Base-by-base conservation (phyloP, 495 filamentous ascomycete species). In the Lepraria neglecta region DNA sequence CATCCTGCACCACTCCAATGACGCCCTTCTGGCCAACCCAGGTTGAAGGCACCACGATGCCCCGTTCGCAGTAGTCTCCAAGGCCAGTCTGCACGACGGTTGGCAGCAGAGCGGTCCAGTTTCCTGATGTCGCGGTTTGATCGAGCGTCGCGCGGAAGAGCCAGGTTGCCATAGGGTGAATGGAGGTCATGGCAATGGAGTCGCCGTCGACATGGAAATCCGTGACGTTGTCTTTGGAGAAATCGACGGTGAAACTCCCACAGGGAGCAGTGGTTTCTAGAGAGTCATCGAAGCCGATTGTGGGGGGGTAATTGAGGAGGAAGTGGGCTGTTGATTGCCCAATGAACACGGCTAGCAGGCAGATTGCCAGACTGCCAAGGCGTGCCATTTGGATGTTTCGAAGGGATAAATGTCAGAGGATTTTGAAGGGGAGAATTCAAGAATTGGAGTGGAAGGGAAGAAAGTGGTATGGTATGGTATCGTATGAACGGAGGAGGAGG, bases 171-270 rank as follows among this genome's bases (percentile, higher is more conserved):
- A 77, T 69, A 0, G 78, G 68, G 61, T 83, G 80, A 9, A 71
- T 73, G 17, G 72, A 69, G 6, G 66, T 68, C 43, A 77, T 50
- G 19, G 69, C 64, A 21, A 81, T 65, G 57, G 68, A 60, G 58
- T 78, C 74, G 57, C 79, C 79, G 57, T 70, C 78, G 65, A 83
- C 79, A 60, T 78, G 75, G 73, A 82, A 81, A 55, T 80, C 72
- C 28, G 71, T 75, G 3, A 70, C 51, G 6, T 69, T 67, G 48
- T 72, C 67, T 6, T 42, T 56, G 15, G 33, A 24, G 47, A 81
- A 73, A 50, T 73, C 65, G 47, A 75, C 67, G 0, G 62, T 62
- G 64, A 76, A 73, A 51, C 78, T 75, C 51, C 80, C 80, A 62
- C 80, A 83, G 7, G 79, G 80, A 0, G 61, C 65, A 4, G 62